These are phyloP conservation scores for Phaeodactylum tricornutum DNA, from an alignment of 108 stramenopile species.

Conservation along the genomic window DNA sequence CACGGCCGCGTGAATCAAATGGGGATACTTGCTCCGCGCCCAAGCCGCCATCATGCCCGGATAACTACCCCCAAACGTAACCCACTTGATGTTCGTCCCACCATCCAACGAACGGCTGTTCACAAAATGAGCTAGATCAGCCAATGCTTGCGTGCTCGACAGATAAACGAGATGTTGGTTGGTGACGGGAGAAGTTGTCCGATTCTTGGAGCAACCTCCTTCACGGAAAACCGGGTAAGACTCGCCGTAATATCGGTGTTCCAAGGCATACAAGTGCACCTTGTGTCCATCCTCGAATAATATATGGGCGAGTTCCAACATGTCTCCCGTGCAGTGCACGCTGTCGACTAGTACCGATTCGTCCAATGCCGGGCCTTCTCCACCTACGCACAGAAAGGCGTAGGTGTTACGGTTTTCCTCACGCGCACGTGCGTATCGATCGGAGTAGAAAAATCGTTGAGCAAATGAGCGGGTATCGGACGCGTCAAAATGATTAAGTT, in stretches of 20 bases:
- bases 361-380: slow-evolving; percentile 75
- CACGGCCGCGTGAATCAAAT: slow-evolving; percentile 70
- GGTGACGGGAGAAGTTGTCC: slow-evolving; percentile 19
- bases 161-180: slow-evolving; percentile 44
- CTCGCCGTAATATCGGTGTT: slow-evolving; percentile 88
- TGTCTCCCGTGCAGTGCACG: slow-evolving; percentile 86
- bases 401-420: slow-evolving; percentile 3
- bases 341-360: slow-evolving; percentile 58
- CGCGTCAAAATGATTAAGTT: slow-evolving; percentile 59
- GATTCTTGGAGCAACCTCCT: not conserved
- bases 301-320: slow-evolving; percentile 60
- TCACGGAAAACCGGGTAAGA: slow-evolving; percentile 39
- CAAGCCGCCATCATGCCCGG: slow-evolving; percentile 80
- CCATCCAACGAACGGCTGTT: slow-evolving; percentile 6
- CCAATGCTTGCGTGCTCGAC: slow-evolving; percentile 73
- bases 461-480: slow-evolving; percentile 26
- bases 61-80: slow-evolving; percentile 87
- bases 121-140: slow-evolving; percentile 69
- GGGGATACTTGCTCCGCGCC: slow-evolving; percentile 76
- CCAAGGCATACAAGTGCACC: slow-evolving; percentile 68
- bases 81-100: slow-evolving; percentile 16
- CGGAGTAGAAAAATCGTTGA: slow-evolving; percentile 68
- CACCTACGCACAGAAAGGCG: slow-evolving; percentile 76
- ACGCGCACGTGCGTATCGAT: slow-evolving; percentile 20
- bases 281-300: slow-evolving; percentile 8